Evolutionary conservation across 257 asterid species (phyloP).

Genomic region (Rauvolfia tetraphylla): DNA sequence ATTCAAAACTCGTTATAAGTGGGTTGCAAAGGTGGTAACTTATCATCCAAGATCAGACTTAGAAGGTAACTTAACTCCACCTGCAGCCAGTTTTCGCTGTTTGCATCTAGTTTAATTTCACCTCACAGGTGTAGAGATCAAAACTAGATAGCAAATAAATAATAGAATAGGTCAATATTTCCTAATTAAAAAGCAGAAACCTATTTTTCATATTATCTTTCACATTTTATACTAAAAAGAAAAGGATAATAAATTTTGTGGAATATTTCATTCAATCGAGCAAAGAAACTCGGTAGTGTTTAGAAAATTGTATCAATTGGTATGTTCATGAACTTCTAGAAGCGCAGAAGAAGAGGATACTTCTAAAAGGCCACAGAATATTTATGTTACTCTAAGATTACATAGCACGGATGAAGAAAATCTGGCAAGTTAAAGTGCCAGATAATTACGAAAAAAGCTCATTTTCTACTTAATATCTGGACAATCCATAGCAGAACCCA

Average conservation of each 20-base stretch:
- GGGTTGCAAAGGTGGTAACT: not conserved
- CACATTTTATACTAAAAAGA: not conserved
- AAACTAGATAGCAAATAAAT: not conserved
- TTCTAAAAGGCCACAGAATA: not conserved
- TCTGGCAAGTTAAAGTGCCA: not conserved
- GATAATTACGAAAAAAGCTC: not conserved
- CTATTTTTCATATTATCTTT: not conserved
- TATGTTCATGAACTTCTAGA: not conserved
- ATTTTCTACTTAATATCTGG: not conserved
- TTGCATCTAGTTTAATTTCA: too few relatives aligned
- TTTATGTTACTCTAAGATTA: not conserved
- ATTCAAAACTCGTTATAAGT: not conserved
- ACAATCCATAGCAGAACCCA: not conserved
- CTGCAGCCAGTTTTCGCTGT: constrained; percentile 5
- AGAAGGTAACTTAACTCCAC: not conserved
- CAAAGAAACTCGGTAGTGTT: not conserved
- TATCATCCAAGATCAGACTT: not conserved
- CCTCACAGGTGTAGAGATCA: not conserved
- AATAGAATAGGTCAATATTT: not conserved
- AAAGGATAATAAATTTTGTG: not conserved
- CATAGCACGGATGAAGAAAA: not conserved
- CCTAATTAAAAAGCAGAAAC: not conserved
- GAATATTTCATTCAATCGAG: not conserved
- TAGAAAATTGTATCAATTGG: not conserved
- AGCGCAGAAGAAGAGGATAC: not conserved